These are phyloP conservation scores for Inga laurina DNA, from an alignment of 306 rosid genomes.

Conservation along the genomic window DNA sequence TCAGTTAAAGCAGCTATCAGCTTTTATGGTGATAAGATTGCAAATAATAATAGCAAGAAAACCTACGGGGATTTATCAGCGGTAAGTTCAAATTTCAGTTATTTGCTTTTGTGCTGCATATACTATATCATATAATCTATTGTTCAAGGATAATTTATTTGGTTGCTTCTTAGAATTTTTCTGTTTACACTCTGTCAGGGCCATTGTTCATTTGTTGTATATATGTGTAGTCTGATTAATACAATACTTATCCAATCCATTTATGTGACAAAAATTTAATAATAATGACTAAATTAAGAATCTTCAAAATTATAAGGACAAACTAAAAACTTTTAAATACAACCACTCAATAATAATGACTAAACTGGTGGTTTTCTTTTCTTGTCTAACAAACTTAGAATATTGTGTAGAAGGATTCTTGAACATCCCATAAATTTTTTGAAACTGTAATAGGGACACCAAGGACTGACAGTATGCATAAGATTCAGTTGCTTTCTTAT, in stretches of 20 bases:
- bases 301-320: not conserved
- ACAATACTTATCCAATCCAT: not conserved
- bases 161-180: not conserved
- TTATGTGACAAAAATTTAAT: not conserved
- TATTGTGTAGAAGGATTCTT: not conserved
- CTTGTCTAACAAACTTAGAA: not conserved
- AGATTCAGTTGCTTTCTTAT: not conserved
- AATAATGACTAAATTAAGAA: not conserved
- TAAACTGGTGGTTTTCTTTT: not conserved
- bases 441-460: not conserved
- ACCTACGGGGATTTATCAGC: conserved; percentile 40
- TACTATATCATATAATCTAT: not conserved
- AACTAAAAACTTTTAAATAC: not conserved
- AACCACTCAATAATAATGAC: not conserved
- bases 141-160: not conserved
- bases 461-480: not conserved
- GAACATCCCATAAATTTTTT: not conserved
- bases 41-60: conserved; percentile 40
- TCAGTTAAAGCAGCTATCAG: conserved; percentile 57
- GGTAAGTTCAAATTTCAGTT: conserved; percentile 44
- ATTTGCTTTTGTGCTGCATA: conserved; percentile 18
- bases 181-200: not conserved
- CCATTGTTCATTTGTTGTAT: not conserved
- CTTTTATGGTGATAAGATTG: conserved; percentile 52
- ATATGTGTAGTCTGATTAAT: not conserved